Percentiles rank a stretch among this genome's conserved stretches.
phyloP scores from a whole-genome alignment of 164 flowering plant genomes.

The Echeveria elegans region DNA sequence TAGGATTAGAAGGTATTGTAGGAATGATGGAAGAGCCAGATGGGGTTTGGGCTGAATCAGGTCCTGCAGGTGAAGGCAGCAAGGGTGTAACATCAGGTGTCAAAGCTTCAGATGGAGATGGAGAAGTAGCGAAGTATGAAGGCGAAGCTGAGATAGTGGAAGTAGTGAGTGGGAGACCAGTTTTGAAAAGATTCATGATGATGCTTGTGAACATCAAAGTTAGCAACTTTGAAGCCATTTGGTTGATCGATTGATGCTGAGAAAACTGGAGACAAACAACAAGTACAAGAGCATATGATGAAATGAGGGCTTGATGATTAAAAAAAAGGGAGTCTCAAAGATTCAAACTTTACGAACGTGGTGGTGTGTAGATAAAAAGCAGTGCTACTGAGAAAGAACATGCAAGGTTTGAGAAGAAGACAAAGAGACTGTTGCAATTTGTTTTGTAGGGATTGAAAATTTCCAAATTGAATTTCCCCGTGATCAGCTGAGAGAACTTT shows the following conservation, averaged over 20 bases:
- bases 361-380: slow-evolving; percentile 4
- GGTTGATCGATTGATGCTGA: background rate
- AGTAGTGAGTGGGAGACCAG: background rate
- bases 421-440: background rate
- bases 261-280: background rate
- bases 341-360: background rate
- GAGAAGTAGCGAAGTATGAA: slow-evolving; percentile 6
- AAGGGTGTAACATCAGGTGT: slow-evolving; percentile 7
- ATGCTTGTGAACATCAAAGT: background rate
- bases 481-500: slow-evolving; percentile 1
- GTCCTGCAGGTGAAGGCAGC: slow-evolving; percentile 5
- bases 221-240: slow-evolving; percentile 2
- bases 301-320: slow-evolving; percentile 2
- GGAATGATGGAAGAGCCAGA: slow-evolving; percentile 5
- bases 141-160: slow-evolving; percentile 9
- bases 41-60: background rate
- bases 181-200: background rate
- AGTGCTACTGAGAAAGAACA: background rate
- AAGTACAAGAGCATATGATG: background rate
- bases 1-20: slow-evolving; percentile 7
- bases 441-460: background rate
- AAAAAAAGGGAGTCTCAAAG: background rate
- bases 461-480: background rate
- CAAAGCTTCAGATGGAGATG: background rate
- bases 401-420: background rate